Conservation (phyloP, 352 stramenopile species). For the Pythium dissotocum region DNA sequence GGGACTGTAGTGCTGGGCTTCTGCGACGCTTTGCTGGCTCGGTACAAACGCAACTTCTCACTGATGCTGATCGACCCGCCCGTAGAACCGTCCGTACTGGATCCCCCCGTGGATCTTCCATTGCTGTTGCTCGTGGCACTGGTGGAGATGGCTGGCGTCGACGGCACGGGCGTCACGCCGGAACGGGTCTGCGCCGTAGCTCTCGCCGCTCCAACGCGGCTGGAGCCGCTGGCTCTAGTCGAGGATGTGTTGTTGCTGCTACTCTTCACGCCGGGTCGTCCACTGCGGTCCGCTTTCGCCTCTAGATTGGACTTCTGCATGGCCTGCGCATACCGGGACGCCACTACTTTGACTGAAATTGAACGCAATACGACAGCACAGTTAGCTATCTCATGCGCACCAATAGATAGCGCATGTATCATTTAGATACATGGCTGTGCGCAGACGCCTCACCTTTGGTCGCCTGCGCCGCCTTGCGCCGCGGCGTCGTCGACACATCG, state of each 20-base stretch:
- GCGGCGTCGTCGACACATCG: constrained; percentile 3
- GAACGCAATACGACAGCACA: background rate
- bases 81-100: background rate
- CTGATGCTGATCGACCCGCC: constrained; percentile 28
- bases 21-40: constrained; percentile 36
- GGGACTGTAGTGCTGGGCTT: background rate
- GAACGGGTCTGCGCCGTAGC: constrained; percentile 10
- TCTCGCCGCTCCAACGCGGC: background rate
- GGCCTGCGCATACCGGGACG: constrained; percentile 58
- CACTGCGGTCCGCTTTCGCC: constrained; percentile 12
- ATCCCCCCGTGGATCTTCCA: background rate
- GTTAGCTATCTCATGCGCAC: background rate
- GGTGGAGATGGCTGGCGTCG: constrained; percentile 9
- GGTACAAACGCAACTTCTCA: constrained; percentile 44
- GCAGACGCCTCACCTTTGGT: constrained; percentile 23
- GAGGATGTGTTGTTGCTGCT: constrained; percentile 12
- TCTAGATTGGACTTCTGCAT: constrained; percentile 48
- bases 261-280: constrained; percentile 2
- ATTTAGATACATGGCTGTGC: background rate
- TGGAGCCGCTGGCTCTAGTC: constrained; percentile 18
- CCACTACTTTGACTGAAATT: constrained; percentile 50
- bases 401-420: background rate
- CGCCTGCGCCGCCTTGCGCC: constrained; percentile 12
- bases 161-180: constrained; percentile 5
- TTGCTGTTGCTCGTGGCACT: constrained; percentile 2